Evolutionary conservation across 345 rosid genomes (phyloP).

Genomic region (Moringa oleifera): DNA sequence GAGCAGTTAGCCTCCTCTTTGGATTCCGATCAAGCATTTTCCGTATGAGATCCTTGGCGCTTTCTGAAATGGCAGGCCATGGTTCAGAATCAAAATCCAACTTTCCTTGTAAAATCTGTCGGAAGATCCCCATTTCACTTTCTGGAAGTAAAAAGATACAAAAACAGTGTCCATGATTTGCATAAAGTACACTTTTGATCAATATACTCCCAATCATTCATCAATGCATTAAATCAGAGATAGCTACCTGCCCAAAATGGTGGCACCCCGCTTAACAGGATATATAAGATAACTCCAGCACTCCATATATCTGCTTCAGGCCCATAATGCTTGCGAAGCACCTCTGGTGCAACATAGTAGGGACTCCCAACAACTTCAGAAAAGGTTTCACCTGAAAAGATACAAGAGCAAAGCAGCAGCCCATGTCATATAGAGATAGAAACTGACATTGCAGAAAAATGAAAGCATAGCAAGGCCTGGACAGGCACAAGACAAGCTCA

Average conservation of each 20-base stretch:
- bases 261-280: constrained; percentile 66
- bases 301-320: constrained; percentile 79
- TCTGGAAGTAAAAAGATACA: constrained; percentile 32
- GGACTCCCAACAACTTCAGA: constrained; percentile 83
- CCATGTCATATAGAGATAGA: constrained; percentile 7
- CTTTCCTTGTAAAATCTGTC: constrained; percentile 65
- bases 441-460: not conserved
- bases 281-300: constrained; percentile 74
- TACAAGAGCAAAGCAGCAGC: constrained; percentile 3
- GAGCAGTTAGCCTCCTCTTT: constrained; percentile 59
- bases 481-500: too few relatives aligned
- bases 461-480: not conserved
- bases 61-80: constrained; percentile 73
- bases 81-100: constrained; percentile 57
- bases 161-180: constrained; percentile 5
- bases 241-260: constrained; percentile 78
- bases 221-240: constrained; percentile 14
- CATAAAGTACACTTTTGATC: not conserved
- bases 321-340: constrained; percentile 62
- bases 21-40: constrained; percentile 70
- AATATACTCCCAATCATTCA: not conserved
- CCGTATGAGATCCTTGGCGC: constrained; percentile 68
- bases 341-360: constrained; percentile 83
- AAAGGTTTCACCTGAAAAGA: constrained; percentile 40
- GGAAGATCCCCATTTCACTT: constrained; percentile 66